These are phyloP conservation scores for Rhypophila decipiens DNA, from an alignment of 495 filamentous ascomycete genomes.

Conservation along the genomic window DNA sequence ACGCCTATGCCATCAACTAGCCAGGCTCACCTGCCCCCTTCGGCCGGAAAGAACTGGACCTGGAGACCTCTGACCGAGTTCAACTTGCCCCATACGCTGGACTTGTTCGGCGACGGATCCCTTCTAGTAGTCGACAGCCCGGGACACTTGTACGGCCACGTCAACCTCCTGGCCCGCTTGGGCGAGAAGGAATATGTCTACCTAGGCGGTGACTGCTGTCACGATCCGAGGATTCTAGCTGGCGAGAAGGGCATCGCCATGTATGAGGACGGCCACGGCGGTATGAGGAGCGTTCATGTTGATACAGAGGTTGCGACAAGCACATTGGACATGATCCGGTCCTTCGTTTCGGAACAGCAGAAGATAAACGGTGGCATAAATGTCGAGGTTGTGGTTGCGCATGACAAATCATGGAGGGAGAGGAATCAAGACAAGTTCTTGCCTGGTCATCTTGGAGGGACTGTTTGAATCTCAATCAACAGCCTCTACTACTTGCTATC, in stretches of 20 bases:
- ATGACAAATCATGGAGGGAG: constrained; percentile 39
- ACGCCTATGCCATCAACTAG: constrained; percentile 6
- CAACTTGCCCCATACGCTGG: constrained; percentile 28
- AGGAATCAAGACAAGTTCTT: constrained; percentile 28
- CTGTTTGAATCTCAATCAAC: too few relatives aligned
- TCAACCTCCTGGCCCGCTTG: constrained; percentile 37
- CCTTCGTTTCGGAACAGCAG: constrained; percentile 1
- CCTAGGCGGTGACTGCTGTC: constrained; percentile 43
- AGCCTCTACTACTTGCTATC: too few relatives aligned
- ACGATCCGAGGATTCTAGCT: constrained; percentile 37
- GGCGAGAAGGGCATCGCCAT: constrained; percentile 36
- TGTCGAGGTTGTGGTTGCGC: constrained; percentile 40
- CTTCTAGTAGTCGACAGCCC: constrained; percentile 38
- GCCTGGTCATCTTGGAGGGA: constrained; percentile 19
- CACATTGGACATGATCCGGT: constrained; percentile 26
- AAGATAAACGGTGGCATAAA: constrained; percentile 3
- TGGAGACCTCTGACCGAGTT: constrained; percentile 21
- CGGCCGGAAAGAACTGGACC: constrained; percentile 32
- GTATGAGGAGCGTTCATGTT: constrained; percentile 36
- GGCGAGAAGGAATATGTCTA: constrained; percentile 28
- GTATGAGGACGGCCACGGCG: constrained; percentile 31
- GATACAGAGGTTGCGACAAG: constrained; percentile 26
- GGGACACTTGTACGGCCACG: constrained; percentile 42
- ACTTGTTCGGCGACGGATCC: constrained; percentile 36
- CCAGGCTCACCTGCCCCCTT: constrained; percentile 1